Evolutionary conservation across 768 basidiomycete species (phyloP).

Genomic region (Kwoniella bestiolae): DNA sequence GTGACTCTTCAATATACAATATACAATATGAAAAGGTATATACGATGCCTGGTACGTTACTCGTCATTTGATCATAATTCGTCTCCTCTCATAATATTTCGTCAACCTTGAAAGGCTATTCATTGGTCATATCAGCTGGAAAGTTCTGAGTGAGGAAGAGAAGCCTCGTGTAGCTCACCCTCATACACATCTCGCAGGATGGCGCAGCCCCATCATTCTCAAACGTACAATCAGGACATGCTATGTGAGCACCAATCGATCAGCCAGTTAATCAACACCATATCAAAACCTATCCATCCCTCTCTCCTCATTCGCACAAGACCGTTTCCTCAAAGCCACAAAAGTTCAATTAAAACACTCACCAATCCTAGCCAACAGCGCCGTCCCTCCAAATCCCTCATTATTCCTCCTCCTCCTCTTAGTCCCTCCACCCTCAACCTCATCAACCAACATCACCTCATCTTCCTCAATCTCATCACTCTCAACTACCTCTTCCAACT

Average conservation of each 20-base stretch:
- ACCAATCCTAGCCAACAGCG: conserved; percentile 20
- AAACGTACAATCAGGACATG: conserved; percentile 18
- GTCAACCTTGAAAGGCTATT: background rate
- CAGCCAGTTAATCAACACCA: background rate
- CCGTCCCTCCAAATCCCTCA: conserved; percentile 46
- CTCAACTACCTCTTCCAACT: conserved; percentile 24
- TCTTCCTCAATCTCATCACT: conserved; percentile 31
- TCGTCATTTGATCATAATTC: background rate
- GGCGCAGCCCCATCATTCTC: conserved; percentile 48
- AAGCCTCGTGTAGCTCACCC: conserved; percentile 3
- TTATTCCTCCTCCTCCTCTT: conserved; percentile 26
- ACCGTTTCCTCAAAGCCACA: background rate
- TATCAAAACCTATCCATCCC: background rate
- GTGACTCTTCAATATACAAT: background rate
- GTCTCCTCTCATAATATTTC: background rate
- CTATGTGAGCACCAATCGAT: background rate
- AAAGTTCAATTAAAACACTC: background rate
- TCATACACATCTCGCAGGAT: conserved; percentile 41
- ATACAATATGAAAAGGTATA: conserved; percentile 1
- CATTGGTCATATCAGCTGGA: background rate
- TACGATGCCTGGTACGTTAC: conserved; percentile 10
- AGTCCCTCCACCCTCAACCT: background rate
- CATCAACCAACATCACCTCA: conserved; percentile 5
- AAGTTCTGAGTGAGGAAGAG: background rate
- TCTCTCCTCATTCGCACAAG: too few species aligned